These are phyloP conservation scores for Vachellia pachyceras DNA, from an alignment of 306 rosid genomes.

Conservation along the genomic window DNA sequence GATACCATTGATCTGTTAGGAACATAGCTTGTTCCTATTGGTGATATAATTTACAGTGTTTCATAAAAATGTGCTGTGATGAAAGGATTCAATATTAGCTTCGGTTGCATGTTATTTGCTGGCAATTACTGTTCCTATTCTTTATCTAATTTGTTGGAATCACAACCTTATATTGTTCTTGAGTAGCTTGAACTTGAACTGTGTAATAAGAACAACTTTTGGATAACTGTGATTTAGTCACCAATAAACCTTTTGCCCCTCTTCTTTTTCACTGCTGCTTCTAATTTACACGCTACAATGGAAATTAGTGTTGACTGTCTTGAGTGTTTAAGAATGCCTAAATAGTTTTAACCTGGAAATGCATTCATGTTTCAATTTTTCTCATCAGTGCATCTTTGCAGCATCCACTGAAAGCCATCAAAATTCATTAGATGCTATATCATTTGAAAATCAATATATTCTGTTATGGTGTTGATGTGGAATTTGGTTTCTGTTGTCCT, in stretches of 20 bases:
- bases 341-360: not conserved
- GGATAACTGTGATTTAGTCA: not conserved
- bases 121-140: not conserved
- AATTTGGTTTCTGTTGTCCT: constrained; percentile 33
- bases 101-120: not conserved
- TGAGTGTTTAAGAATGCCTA: constrained; percentile 13
- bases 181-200: not conserved
- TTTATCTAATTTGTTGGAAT: not conserved
- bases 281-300: constrained; percentile 3
- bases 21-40: constrained; percentile 11
- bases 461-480: constrained; percentile 31
- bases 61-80: constrained; percentile 2
- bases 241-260: not conserved
- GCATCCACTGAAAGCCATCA: constrained; percentile 11
- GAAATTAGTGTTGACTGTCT: constrained; percentile 18
- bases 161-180: not conserved
- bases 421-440: constrained; percentile 12
- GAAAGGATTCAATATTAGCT: not conserved
- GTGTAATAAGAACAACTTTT: not conserved
- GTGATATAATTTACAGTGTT: not conserved
- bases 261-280: not conserved
- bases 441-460: constrained; percentile 19
- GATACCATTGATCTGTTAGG: constrained; percentile 30
- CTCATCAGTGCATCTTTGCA: not conserved
- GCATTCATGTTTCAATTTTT: constrained; percentile 4